Evolutionary conservation across 495 filamentous ascomycete species (phyloP).

Genomic region (Xylaria castorea): DNA sequence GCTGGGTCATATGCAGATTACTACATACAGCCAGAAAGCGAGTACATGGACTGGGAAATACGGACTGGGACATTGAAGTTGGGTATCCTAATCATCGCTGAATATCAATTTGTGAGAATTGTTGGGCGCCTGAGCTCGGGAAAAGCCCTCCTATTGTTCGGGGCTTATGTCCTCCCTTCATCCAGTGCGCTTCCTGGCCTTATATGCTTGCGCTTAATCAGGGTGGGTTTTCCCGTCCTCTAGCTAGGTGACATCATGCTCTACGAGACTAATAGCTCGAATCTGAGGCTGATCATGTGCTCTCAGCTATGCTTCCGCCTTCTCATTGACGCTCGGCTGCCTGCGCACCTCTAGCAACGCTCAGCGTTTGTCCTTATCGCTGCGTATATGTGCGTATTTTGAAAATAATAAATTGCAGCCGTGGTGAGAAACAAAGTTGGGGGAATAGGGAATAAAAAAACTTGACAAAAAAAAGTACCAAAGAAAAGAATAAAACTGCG

Average conservation of each 20-base stretch:
- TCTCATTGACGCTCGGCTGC: constrained; percentile 13
- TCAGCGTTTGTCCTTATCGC: constrained; percentile 9
- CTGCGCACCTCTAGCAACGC: constrained; percentile 19
- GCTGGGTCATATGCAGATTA: background rate
- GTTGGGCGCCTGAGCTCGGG: constrained; percentile 15
- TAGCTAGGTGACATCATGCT: constrained; percentile 23
- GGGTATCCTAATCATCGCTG: constrained; percentile 26
- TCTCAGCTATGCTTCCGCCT: constrained; percentile 6
- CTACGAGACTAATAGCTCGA: constrained; percentile 15
- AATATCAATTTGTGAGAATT: constrained; percentile 22
- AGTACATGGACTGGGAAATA: background rate
- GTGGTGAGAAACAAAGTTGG: background rate
- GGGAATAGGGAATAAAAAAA: constrained; percentile 24
- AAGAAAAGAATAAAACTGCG: constrained; percentile 27
- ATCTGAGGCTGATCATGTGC: constrained; percentile 8
- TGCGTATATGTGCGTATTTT: constrained; percentile 14
- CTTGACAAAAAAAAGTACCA: constrained; percentile 23
- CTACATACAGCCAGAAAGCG: background rate
- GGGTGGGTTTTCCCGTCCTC: constrained; percentile 8
- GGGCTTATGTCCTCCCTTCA: constrained; percentile 12
- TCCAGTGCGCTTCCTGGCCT: constrained; percentile 16
- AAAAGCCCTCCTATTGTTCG: constrained; percentile 19
- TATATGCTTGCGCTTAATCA: constrained; percentile 25
- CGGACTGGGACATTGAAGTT: background rate
- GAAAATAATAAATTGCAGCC: constrained; percentile 17